Evolutionary conservation across 257 asterid species (phyloP).

Genomic region (Mitragyna speciosa): DNA sequence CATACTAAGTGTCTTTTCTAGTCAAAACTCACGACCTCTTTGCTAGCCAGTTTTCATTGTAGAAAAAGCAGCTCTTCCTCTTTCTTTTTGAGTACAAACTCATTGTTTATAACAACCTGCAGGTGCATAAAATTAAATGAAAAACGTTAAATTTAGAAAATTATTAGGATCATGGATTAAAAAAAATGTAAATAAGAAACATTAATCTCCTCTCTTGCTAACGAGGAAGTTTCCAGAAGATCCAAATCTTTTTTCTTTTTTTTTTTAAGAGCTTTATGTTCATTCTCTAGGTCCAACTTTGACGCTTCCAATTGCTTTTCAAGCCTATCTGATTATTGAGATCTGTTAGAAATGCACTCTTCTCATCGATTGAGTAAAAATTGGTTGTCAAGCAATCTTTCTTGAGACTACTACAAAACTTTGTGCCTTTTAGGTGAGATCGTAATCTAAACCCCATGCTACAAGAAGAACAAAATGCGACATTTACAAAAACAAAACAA

Average conservation of each 20-base stretch:
- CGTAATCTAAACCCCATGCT: too few species aligned
- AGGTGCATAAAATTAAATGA: slow-evolving; percentile 12
- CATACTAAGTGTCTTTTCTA: not conserved
- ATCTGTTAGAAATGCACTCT: slow-evolving; percentile 57
- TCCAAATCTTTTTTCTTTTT: slow-evolving; percentile 51
- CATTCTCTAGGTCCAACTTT: slow-evolving; percentile 54
- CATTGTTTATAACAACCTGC: slow-evolving; percentile 65
- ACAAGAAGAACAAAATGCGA: too few species aligned
- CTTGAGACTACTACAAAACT: slow-evolving; percentile 68
- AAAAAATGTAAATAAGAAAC: not conserved
- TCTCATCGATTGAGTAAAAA: slow-evolving; percentile 84
- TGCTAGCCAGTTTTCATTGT: slow-evolving; percentile 63
- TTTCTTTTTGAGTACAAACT: slow-evolving; percentile 56
- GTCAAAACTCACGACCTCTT: slow-evolving; percentile 65
- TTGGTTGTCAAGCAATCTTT: slow-evolving; percentile 76
- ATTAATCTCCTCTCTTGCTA: slow-evolving; percentile 79
- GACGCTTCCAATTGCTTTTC: slow-evolving; percentile 66
- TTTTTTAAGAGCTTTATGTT: slow-evolving; percentile 47
- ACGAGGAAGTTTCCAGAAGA: slow-evolving; percentile 55
- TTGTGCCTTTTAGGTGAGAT: slow-evolving; percentile 72
- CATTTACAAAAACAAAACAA: too few species aligned
- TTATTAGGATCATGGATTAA: not conserved
- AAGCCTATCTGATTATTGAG: slow-evolving; percentile 58
- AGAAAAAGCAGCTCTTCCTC: slow-evolving; percentile 71
- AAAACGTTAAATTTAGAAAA: slow-evolving; percentile 12